Conservation (phyloP, 495 filamentous ascomycete genomes). For the Annulohypoxylon moriforme region DNA sequence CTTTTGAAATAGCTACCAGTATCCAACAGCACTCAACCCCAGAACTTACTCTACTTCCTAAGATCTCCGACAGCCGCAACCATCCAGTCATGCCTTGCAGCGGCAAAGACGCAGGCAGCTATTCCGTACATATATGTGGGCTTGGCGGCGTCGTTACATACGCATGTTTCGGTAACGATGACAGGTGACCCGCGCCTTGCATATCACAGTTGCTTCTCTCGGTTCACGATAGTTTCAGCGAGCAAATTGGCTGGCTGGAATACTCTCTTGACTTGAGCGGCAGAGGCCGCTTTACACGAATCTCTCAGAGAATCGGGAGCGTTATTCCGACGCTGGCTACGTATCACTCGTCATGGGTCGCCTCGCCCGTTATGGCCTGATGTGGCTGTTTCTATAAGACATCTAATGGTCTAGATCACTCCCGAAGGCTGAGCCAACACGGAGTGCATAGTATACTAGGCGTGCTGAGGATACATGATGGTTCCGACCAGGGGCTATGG, state of each 20-base stretch:
- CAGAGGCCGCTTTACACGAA: slow-evolving; percentile 3
- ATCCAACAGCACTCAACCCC: slow-evolving; percentile 23
- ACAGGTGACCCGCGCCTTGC: slow-evolving; percentile 37
- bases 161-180: slow-evolving; percentile 36
- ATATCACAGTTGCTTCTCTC: slow-evolving; percentile 27
- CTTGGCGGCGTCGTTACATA: slow-evolving; percentile 28
- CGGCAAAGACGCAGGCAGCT: slow-evolving; percentile 27
- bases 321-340: slow-evolving; percentile 18
- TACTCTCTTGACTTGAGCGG: slow-evolving; percentile 4
- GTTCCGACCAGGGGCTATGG: slow-evolving; percentile 1
- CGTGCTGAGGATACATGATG: slow-evolving; percentile 25
- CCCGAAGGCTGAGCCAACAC: slow-evolving; percentile 19
- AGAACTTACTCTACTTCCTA: slow-evolving; percentile 21
- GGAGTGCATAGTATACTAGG: slow-evolving; percentile 24
- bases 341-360: slow-evolving; percentile 13
- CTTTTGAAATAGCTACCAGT: slow-evolving; percentile 17
- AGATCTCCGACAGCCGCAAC: slow-evolving; percentile 41
- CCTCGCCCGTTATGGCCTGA: slow-evolving; percentile 36
- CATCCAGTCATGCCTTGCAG: slow-evolving; percentile 30
- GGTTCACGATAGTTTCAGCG: slow-evolving; percentile 18
- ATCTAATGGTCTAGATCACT: slow-evolving; percentile 37
- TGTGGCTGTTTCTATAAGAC: slow-evolving; percentile 38
- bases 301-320: slow-evolving; percentile 5
- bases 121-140: slow-evolving; percentile 38
- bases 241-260: background rate